A percentile compares a stretch with the other conserved stretches of the same genome.
phyloP scores from a whole-genome alignment of 2,329 filamentous ascomycete genomes.

The Penicillium sp. region DNA sequence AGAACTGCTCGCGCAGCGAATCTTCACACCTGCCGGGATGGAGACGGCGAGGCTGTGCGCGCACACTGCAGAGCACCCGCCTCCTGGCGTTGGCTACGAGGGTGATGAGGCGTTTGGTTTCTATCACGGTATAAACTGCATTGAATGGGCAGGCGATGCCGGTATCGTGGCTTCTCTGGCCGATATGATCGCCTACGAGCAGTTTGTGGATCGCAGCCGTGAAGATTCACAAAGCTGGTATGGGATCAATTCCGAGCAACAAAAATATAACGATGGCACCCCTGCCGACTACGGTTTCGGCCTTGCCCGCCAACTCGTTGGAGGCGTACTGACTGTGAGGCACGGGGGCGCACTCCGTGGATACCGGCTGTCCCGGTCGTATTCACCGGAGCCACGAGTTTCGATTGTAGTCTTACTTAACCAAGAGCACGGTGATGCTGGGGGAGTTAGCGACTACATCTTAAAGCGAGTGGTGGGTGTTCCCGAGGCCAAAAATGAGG shows the following conservation, averaged over 20 bases:
- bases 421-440: slow-evolving; percentile 29
- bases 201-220: slow-evolving; percentile 33
- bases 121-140: slow-evolving; percentile 35
- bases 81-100: slow-evolving; percentile 43
- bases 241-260: slow-evolving; percentile 23
- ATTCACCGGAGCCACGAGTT: slow-evolving; percentile 21
- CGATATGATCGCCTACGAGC: slow-evolving; percentile 48
- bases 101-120: slow-evolving; percentile 38
- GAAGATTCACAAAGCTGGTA: slow-evolving; percentile 34
- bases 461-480: slow-evolving; percentile 27
- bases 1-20: slow-evolving; percentile 33
- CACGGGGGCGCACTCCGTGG: slow-evolving; percentile 34
- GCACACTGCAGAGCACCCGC: slow-evolving; percentile 35
- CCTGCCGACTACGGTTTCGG: slow-evolving; percentile 38
- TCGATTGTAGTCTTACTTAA: slow-evolving; percentile 43
- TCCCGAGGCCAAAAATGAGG: slow-evolving; percentile 12
- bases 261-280: slow-evolving; percentile 32
- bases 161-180: slow-evolving; percentile 41
- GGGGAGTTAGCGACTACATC: slow-evolving; percentile 25
- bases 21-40: slow-evolving; percentile 43
- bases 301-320: slow-evolving; percentile 26
- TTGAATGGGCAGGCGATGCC: slow-evolving; percentile 47
- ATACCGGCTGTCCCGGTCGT: neutral
- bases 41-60: slow-evolving; percentile 36
- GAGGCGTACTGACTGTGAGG: slow-evolving; percentile 27